These are phyloP conservation scores for Aphanomyces invadans DNA, from an alignment of 352 stramenopile species.

Conservation along the genomic window DNA sequence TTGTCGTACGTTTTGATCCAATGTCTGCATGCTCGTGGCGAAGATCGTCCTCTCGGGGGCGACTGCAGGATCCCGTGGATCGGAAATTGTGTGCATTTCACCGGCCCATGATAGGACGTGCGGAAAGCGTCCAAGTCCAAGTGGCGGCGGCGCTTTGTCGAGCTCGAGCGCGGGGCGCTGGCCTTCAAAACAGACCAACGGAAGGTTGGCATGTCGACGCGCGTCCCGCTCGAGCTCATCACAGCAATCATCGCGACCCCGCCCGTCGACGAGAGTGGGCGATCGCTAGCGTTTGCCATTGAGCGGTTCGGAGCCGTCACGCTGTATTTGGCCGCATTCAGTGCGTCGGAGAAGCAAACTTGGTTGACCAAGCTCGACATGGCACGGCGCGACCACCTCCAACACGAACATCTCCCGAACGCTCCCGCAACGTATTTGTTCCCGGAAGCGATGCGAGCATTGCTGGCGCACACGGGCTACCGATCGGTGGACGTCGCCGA, in stretches of 20 bases:
- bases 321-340: slow-evolving; percentile 16
- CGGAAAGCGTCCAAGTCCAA: background rate
- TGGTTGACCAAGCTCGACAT: slow-evolving; percentile 3
- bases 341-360: background rate
- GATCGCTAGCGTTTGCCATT: slow-evolving; percentile 12
- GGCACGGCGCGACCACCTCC: background rate
- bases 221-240: slow-evolving; percentile 14
- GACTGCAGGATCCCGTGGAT: no score
- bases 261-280: background rate
- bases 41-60: no score
- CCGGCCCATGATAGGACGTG: slow-evolving; percentile 1
- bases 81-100: no score
- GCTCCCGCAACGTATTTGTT: background rate
- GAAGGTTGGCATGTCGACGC: background rate
- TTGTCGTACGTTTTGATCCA: slow-evolving; percentile 17
- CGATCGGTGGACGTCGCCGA: background rate
- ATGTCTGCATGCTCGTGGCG: no score
- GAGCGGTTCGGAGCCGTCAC: slow-evolving; percentile 13
- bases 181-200: slow-evolving; percentile 11
- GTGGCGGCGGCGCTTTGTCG: slow-evolving; percentile 14
- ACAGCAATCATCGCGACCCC: background rate
- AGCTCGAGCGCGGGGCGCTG: slow-evolving; percentile 6
- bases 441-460: background rate
- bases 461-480: slow-evolving; percentile 5
- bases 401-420: background rate